These are phyloP conservation scores for Solanum hybrid DNA, from an alignment of 305 asterid genomes.

Conservation along the genomic window DNA sequence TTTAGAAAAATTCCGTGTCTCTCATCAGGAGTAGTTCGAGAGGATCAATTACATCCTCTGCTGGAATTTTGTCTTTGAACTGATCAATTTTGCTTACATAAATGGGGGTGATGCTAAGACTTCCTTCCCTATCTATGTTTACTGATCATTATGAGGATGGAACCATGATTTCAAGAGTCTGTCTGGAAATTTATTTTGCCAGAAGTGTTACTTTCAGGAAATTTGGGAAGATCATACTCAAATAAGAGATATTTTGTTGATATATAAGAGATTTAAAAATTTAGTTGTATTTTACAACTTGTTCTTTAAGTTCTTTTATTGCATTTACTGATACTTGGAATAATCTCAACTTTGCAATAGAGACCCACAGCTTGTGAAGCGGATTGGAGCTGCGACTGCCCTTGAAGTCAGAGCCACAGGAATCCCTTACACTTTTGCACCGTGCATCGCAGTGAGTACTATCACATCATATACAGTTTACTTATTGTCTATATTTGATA, in stretches of 20 bases:
- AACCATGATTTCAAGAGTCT: background rate
- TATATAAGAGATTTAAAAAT: background rate
- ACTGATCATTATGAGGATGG: background rate
- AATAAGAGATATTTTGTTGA: background rate
- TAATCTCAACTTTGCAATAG: slow-evolving; percentile 2
- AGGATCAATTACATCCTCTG: background rate
- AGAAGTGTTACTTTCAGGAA: background rate
- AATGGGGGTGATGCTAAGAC: background rate
- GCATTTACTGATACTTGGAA: background rate
- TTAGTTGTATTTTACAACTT: background rate
- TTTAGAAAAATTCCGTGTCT: background rate
- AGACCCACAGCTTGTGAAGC: slow-evolving; percentile 21
- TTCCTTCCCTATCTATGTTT: background rate
- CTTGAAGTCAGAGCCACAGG: slow-evolving; percentile 35
- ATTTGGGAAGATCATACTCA: background rate
- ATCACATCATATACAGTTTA: background rate
- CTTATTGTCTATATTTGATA: background rate
- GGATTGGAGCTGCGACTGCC: slow-evolving; percentile 29
- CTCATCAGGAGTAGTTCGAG: background rate
- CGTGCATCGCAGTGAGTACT: slow-evolving; percentile 23
- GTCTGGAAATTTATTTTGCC: background rate
- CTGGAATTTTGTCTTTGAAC: background rate
- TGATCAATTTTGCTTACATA: background rate
- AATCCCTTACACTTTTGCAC: slow-evolving; percentile 24
- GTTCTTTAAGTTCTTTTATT: background rate